Base-by-base conservation (phyloP, 2,329 filamentous ascomycete genomes). In the Diaporthe vexans region DNA sequence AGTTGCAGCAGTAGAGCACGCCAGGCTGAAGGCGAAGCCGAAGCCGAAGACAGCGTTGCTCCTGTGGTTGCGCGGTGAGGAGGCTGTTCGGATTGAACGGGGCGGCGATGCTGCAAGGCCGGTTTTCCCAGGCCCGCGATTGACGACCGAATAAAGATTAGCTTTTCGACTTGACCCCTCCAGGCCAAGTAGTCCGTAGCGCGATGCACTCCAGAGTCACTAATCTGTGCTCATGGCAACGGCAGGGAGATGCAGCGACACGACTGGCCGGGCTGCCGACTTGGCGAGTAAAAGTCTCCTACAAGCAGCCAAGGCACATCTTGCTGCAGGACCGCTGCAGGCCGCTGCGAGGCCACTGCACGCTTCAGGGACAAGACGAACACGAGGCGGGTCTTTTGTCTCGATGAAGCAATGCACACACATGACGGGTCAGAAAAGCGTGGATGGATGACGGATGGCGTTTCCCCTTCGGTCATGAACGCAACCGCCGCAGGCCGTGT, bases 341-440 rank as follows among this genome's bases (percentile, higher is more conserved):
- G 74, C 69, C 71, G 33, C 70, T 72, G 74, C 68, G 73, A 74
- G 67, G 74, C 74, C 74, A 74, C 76, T 80, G 79, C 79, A 79
- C 74, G 77, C 76, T 73, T 77, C 77, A 80, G 79, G 79, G 77
- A 78, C 76, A 73, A 76, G 63, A 35, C 68, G 57, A 74, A 76
- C 69, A 72, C 74, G 24, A 74, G 70, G 68, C 75, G 52, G 54
- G 61, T 68, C 65, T 63, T 58, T 40, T 71, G 54, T 75, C 51
- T 63, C 58, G 46, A 68, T 72, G 70, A 67, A 74, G 74, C 73
- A 63, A 63, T 63, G 33, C 72, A 48, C 58, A 67, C 48, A 71
- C 72, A 52, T 63, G 74, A 76, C 72, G 73, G 76, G 75, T 74
- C 57, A 63, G 17, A 74, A 70, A 51, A 57, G 70, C 57, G 57